A percentile compares a stretch with the other conserved stretches of the same genome.
phyloP scores from a whole-genome alignment of 192 early-diverging fungal genomes.

The Backusella circina region DNA sequence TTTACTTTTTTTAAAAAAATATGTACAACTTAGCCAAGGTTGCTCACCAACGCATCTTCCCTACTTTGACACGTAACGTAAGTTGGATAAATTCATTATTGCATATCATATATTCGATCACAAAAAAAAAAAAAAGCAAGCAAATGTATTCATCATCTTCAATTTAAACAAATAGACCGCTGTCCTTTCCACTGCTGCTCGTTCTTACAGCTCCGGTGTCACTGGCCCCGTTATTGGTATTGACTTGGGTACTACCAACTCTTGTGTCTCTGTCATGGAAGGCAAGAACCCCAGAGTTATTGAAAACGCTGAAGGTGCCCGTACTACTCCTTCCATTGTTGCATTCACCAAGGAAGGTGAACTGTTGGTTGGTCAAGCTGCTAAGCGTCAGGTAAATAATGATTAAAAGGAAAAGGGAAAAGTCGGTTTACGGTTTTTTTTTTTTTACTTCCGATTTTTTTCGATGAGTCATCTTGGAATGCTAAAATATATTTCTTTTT shows the following conservation, averaged over 20 bases:
- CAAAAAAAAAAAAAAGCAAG: not conserved
- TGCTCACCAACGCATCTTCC: conserved; percentile 13
- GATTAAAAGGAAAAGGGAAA: not conserved
- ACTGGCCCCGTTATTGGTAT: conserved; percentile 81
- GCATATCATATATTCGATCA: not conserved
- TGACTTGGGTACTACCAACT: conserved; percentile 94
- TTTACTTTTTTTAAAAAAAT: not conserved
- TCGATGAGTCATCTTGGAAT: not conserved
- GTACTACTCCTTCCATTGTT: conserved; percentile 88
- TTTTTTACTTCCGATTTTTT: not conserved
- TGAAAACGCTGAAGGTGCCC: conserved; percentile 85
- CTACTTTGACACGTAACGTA: conserved; percentile 18
- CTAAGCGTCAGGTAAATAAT: conserved; percentile 82
- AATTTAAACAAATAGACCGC: not conserved
- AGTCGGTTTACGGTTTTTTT: not conserved
- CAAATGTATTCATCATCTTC: not conserved
- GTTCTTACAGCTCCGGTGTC: conserved; percentile 13
- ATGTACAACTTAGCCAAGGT: conserved; percentile 20
- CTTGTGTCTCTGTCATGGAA: conserved; percentile 94
- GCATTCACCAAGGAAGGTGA: conserved; percentile 91
- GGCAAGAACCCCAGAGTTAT: conserved; percentile 88
- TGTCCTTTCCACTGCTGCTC: conserved; percentile 6
- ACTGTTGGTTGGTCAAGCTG: conserved; percentile 91
- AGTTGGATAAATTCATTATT: not conserved
- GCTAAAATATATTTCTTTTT: conserved; percentile 4